Base-by-base conservation (phyloP, 441 rosid species). In the Gossypium trilobum region DNA sequence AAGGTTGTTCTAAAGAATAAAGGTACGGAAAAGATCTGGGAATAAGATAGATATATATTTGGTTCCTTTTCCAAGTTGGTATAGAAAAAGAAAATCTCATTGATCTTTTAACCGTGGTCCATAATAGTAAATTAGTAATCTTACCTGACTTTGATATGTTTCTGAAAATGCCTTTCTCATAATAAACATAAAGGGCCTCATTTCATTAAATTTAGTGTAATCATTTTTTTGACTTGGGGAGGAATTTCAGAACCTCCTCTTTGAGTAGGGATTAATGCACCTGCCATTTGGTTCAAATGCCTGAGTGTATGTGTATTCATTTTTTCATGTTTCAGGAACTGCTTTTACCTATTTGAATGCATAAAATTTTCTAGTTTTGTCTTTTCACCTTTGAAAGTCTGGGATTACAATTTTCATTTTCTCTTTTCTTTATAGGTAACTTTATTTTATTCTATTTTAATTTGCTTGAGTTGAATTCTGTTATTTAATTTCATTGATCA, bases 1-100 rank as follows among this genome's bases (percentile, higher is more conserved):
- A 96, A 96, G 83, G 99, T 95, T 57, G 99, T 93, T 66, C 82
- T 95, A 73, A 91, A 95, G 90, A 88, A 78, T 81, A 96, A 96
- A 84, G 99, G 99, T 96, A 68, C 73, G 84, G 23, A 48, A n/a
- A n/a, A 65, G 13, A 46, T 65, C 20, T 2, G 13, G 56, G 70
- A 13, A 65, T 44, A 22, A 44, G 54, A 33, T 33, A 14, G 42
- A 36, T 5, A 27, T 64, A 4, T 39, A 10, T 36, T 42, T 64
- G 52, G 10, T 64, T 20, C 44, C 16, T 11, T 64, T 42, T 4
- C 13, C n/a, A 42, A 22, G 31, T 44, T 42, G 19, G 33, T 44
- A 46, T 11, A 17, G 11, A 19, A 36, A 57, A 50, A 11, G n/a
- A 58, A 13, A 39, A 1, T 61, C 22, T 7, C 51, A 63, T 63